These are phyloP conservation scores for Mycena indigotica DNA, from an alignment of 768 basidiomycete species.

Conservation along the genomic window DNA sequence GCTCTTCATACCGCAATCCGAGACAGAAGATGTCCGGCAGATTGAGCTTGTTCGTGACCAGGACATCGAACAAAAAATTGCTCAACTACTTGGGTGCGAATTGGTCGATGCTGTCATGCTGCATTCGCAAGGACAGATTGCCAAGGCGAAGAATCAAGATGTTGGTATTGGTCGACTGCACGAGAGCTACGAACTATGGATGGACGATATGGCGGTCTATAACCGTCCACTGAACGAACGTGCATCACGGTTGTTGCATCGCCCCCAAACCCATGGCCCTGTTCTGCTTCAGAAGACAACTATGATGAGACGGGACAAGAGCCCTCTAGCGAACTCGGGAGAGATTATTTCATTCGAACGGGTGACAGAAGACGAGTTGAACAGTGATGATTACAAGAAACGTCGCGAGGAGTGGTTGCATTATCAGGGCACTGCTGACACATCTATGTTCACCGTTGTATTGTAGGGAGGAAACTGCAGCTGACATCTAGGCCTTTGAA, in stretches of 20 bases:
- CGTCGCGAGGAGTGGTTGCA: constrained; percentile 20
- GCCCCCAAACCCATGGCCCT: constrained; percentile 15
- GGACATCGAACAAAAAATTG: constrained; percentile 13
- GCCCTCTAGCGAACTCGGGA: neutral
- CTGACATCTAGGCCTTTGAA: too few species aligned
- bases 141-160: constrained; percentile 21
- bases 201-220: constrained; percentile 18
- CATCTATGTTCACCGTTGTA: too few species aligned
- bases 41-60: constrained; percentile 15
- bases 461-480: too few species aligned
- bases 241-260: constrained; percentile 16
- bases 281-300: constrained; percentile 25
- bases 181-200: constrained; percentile 25
- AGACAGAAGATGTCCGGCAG: constrained; percentile 16
- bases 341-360: constrained; percentile 23
- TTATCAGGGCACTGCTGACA: neutral
- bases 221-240: constrained; percentile 23
- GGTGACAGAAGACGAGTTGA: constrained; percentile 19
- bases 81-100: constrained; percentile 12
- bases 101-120: constrained; percentile 11
- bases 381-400: constrained; percentile 14
- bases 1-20: constrained; percentile 20
- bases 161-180: constrained; percentile 26
- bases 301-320: constrained; percentile 10
- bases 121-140: constrained; percentile 26